These are phyloP conservation scores for Boletus edulis DNA, from an alignment of 768 basidiomycete genomes.

Conservation along the genomic window DNA sequence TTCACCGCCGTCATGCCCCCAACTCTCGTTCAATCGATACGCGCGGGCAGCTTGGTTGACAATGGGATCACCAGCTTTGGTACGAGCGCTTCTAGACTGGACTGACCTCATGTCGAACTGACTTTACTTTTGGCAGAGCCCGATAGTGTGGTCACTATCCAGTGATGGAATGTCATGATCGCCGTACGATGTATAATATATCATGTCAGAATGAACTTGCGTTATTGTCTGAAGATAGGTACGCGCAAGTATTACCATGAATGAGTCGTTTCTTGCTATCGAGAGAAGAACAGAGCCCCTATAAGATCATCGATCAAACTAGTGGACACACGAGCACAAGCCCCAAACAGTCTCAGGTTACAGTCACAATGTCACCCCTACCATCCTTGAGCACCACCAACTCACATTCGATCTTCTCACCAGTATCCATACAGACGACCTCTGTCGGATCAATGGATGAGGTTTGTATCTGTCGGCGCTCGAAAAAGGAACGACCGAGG, in stretches of 20 bases:
- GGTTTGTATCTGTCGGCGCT: conserved; percentile 77
- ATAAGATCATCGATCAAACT: background rate
- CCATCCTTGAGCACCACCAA: conserved; percentile 91
- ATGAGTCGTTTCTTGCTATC: no score
- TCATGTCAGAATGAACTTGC: background rate
- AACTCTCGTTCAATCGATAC: background rate
- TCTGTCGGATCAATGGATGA: conserved; percentile 84
- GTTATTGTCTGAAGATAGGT: no score
- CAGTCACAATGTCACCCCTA: conserved; percentile 84
- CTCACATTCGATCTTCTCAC: conserved; percentile 90
- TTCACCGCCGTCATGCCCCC: conserved; percentile 18
- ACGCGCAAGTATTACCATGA: no score
- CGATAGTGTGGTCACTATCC: conserved; percentile 7
- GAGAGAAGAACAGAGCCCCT: no score
- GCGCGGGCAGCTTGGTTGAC: background rate
- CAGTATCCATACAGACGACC: conserved; percentile 88
- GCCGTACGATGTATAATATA: background rate
- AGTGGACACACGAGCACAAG: background rate
- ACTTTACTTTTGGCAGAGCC: conserved; percentile 9
- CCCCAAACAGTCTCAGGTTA: conserved; percentile 44
- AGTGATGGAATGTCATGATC: background rate
- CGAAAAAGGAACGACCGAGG: conserved; percentile 82
- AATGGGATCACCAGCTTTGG: conserved; percentile 15
- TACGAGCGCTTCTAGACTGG: background rate
- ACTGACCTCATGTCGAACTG: background rate